Base-by-base conservation (phyloP, 1,284 basidiomycete species). In the Tetrapyrgos nigripes region DNA sequence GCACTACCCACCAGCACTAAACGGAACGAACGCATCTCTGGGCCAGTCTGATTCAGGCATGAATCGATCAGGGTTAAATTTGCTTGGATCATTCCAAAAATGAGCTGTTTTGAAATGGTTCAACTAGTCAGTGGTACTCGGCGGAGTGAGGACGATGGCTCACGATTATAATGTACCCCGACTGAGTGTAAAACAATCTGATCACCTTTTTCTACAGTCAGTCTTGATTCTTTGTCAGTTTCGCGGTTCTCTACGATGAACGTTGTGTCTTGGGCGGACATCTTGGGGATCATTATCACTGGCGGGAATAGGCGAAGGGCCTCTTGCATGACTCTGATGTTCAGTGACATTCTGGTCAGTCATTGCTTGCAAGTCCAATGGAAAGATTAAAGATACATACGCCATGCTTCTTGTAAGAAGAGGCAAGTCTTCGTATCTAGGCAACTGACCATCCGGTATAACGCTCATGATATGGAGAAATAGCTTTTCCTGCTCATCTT, bases 401-500 rank as follows among this genome's bases (percentile, higher is more conserved):
- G 29, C 37, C 44, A 45, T 48, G 10, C 33, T 17, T 23, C 19
- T 28, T 27, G 35, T 50, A n/a, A 56, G 43, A 5, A 37, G 46
- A 8, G 31, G 48, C 33, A 56, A 47, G 17, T 56, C 53, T 31
- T 54, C 53, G 35, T 50, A 50, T 26, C 28, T 55, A 17, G 59
- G 59, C 5, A 28, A 1, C 28, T 50, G 48, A 4, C 35, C 50
- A 40, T 49, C 57, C 6, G 54, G 47, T n/a, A 59, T 19, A 13
- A 61, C 35, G n/a, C 17, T 24, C 13, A 31, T 47, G 37, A 79
- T 66, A 47, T 79, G 73, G 4, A 74, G 61, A 58, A 66, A 69
- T 0, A 76, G 62, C 49, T 68, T 68, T 19, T 76, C 72, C 63
- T 81, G 79, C 52, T 72, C 69, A 6, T 76, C 72, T 2, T 72